Conservation (phyloP, 805 yeast genomes). For the Ogataea polymorpha region DNA sequence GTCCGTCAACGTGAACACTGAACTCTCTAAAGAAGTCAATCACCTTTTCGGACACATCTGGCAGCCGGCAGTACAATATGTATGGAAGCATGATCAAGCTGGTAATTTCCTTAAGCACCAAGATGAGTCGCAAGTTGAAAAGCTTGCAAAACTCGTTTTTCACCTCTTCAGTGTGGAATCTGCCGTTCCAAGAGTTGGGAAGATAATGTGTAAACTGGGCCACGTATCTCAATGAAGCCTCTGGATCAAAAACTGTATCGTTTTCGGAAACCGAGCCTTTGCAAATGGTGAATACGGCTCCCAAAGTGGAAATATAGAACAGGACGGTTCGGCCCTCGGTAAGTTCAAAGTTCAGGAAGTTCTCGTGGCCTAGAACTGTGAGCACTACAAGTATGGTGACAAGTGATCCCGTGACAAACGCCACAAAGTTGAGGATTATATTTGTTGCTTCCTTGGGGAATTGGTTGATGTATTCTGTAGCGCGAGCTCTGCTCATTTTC, state of each 20-base stretch:
- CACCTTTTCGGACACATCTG: constrained; percentile 68
- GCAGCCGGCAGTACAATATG: constrained; percentile 80
- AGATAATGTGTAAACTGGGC: constrained; percentile 87
- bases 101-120: constrained; percentile 73
- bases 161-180: constrained; percentile 79
- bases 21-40: constrained; percentile 90
- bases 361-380: constrained; percentile 82
- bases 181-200: constrained; percentile 84
- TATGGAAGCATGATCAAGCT: constrained; percentile 86
- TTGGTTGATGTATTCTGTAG: constrained; percentile 80
- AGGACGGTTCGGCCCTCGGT: constrained; percentile 76
- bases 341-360: constrained; percentile 84
- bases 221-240: constrained; percentile 73
- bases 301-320: constrained; percentile 84
- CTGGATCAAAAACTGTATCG: constrained; percentile 83
- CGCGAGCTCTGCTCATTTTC: constrained; percentile 72
- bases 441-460: constrained; percentile 80
- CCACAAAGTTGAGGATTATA: constrained; percentile 52
- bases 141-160: constrained; percentile 77
- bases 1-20: constrained; percentile 87
- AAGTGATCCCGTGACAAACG: constrained; percentile 83
- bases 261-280: constrained; percentile 66
- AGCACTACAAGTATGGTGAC: constrained; percentile 81
- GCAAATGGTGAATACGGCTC: constrained; percentile 83
- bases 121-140: constrained; percentile 68